Base-by-base conservation (phyloP, 371 early-diverging fungal genomes). In the Mortierella sp. region DNA sequence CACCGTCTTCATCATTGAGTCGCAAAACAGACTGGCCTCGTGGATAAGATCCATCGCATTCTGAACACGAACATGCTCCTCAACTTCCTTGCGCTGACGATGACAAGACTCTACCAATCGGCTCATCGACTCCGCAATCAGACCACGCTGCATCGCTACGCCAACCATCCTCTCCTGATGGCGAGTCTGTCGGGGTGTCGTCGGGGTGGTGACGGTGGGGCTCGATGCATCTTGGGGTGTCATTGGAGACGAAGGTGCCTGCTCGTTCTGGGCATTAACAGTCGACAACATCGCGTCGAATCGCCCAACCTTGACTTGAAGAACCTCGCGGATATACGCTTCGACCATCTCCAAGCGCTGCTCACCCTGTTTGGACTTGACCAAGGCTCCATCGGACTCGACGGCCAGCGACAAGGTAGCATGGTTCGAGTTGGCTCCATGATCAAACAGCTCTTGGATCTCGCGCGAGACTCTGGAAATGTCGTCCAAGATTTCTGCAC, bases 151-250 rank as follows among this genome's bases (percentile, higher is more conserved):
- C 77, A 80, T 80, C 55, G 83, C 80, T 5, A 83, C 80, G 9
- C 83, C 83, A 26, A 83, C 80, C 83, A 83, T 83, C 73, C 74
- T 79, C 40, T 83, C 83, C 26, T 78, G 82, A 34, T 76, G 82
- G 21, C 79, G 76, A n/a, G 48, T 77, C n/a, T 82, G 72, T 67
- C 55, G 69, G 5, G 71, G 59, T 1, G 82, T 73, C 40, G 53
- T 69, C n/a, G 75, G 64, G 3, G 64, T 21, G 6, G 37, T 37
- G 21, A 21, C 21, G 31, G 64, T 34, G 21, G 64, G 31, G 37
- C 64, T 64, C 64, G 64, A 31, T 37, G 37, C 16, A 69, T 73
- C 73, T 16, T 43, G 44, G 19, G 51, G 50, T 54, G 67, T 37
- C 40, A n/a, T 24, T 75, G 50, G 48, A n/a, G 53, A 71, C 0